Percentiles rank a stretch among this genome's conserved stretches.
These are phyloP conservation scores for Rhizopogon salebrosus DNA, from an alignment of 768 basidiomycete genomes.

Conservation along the genomic window DNA sequence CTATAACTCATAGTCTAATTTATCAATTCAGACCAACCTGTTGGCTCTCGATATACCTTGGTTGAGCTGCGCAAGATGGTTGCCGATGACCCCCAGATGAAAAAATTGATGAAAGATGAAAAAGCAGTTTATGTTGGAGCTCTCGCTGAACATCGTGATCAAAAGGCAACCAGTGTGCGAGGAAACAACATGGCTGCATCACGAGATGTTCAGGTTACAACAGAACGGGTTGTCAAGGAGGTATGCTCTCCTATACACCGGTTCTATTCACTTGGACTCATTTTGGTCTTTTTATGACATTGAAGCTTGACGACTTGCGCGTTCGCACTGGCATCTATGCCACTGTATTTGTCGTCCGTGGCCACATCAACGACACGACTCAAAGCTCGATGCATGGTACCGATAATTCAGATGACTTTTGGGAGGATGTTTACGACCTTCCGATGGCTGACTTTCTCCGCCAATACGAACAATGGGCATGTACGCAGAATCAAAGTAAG, in stretches of 20 bases:
- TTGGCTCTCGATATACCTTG: background rate
- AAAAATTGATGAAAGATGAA: background rate
- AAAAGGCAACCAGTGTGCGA: background rate
- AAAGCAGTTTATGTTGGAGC: background rate
- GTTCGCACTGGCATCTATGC: conserved; percentile 1
- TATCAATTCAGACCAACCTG: background rate
- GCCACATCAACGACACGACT: conserved; percentile 7
- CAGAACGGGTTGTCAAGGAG: background rate
- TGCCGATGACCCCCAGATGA: background rate
- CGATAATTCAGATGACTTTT: conserved; percentile 4
- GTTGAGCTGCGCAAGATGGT: background rate
- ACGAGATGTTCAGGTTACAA: background rate
- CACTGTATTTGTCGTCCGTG: conserved; percentile 1
- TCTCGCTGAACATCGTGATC: background rate
- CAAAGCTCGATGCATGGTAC: conserved; percentile 2
- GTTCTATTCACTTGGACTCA: no score
- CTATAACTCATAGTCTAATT: background rate
- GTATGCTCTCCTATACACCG: no score
- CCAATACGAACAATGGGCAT: conserved; percentile 9
- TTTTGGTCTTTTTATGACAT: no score
- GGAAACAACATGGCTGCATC: background rate
- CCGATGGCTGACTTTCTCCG: background rate
- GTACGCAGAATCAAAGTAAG: conserved; percentile 5
- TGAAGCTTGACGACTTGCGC: conserved; percentile 1
- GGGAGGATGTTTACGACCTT: conserved; percentile 1